phyloP scores from a whole-genome alignment of 2,329 filamentous ascomycete species.

The Xylogone sp. region DNA sequence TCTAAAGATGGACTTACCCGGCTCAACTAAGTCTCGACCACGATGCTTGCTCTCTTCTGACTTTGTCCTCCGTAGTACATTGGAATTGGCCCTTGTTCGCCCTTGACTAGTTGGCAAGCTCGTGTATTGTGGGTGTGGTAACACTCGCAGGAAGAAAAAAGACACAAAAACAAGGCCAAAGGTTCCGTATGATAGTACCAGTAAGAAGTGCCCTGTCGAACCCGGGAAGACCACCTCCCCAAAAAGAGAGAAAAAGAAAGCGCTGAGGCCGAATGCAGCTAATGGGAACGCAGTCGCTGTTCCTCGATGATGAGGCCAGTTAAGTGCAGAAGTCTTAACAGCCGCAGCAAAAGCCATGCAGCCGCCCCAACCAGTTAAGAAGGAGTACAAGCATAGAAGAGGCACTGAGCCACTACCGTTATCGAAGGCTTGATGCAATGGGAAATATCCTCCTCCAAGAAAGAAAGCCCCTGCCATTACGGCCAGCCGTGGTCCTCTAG shows the following conservation, averaged over 20 bases:
- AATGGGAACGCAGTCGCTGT: conserved; percentile 93
- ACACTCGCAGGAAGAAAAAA: conserved; percentile 80
- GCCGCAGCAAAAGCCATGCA: conserved; percentile 87
- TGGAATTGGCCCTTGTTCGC: conserved; percentile 22
- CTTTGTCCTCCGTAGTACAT: conserved; percentile 39
- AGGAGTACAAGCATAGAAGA: conserved; percentile 76
- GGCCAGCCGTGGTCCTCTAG: conserved; percentile 73
- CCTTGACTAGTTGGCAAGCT: conserved; percentile 34
- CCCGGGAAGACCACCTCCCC: conserved; percentile 77
- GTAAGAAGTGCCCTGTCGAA: conserved; percentile 75
- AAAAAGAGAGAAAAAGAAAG: conserved; percentile 89
- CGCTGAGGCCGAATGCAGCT: conserved; percentile 89
- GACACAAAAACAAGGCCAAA: conserved; percentile 69
- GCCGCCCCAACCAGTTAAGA: conserved; percentile 81
- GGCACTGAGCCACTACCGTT: conserved; percentile 56
- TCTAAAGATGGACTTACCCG: conserved; percentile 55
- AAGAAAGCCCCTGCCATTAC: conserved; percentile 71
- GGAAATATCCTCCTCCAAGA: conserved; percentile 79
- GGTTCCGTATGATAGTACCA: conserved; percentile 77
- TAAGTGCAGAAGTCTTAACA: conserved; percentile 82
- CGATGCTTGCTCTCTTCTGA: conserved; percentile 39
- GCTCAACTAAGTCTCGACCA: conserved; percentile 45
- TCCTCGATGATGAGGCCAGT: conserved; percentile 87
- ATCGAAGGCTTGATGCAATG: conserved; percentile 75
- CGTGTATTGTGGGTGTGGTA: conserved; percentile 51